phyloP scores from a whole-genome alignment of 78 protist species.

The Dictyostelium discoideum region DNA sequence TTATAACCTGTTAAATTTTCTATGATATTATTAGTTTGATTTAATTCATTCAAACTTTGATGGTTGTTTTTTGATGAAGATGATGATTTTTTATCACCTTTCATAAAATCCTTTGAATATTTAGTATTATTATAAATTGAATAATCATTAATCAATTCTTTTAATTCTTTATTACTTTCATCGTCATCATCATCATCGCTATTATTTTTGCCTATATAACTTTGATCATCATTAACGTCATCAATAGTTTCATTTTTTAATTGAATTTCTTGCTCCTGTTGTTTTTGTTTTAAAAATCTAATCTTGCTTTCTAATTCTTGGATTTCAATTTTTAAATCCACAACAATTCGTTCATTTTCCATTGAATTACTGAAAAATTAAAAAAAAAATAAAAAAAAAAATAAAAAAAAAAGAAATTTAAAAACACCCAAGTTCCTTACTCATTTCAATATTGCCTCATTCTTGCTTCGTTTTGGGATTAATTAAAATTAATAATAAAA shows the following conservation, averaged over 20 bases:
- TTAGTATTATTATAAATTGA: neutral
- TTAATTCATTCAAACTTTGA: neutral
- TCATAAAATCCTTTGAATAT: neutral
- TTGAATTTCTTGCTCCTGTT: neutral
- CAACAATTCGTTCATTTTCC: neutral
- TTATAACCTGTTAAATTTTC: neutral
- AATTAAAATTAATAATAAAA: too few relatives aligned
- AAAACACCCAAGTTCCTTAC: too few relatives aligned
- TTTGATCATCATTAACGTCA: neutral
- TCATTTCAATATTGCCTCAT: too few relatives aligned
- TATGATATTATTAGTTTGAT: neutral
- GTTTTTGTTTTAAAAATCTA: neutral
- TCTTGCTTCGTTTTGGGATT: too few relatives aligned
- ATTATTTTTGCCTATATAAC: too few relatives aligned
- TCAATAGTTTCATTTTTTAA: too few relatives aligned
- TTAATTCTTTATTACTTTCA: neutral
- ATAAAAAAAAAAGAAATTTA: neutral
- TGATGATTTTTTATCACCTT: neutral
- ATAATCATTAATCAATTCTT: neutral
- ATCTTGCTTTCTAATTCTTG: neutral
- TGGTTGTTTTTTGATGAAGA: too few relatives aligned
- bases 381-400: neutral
- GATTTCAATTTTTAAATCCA: neutral
- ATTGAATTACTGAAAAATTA: too few relatives aligned
- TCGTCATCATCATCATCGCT: too few relatives aligned